These are phyloP conservation scores for Boletus rubroflammeus DNA, from an alignment of 768 basidiomycete species.

Conservation along the genomic window DNA sequence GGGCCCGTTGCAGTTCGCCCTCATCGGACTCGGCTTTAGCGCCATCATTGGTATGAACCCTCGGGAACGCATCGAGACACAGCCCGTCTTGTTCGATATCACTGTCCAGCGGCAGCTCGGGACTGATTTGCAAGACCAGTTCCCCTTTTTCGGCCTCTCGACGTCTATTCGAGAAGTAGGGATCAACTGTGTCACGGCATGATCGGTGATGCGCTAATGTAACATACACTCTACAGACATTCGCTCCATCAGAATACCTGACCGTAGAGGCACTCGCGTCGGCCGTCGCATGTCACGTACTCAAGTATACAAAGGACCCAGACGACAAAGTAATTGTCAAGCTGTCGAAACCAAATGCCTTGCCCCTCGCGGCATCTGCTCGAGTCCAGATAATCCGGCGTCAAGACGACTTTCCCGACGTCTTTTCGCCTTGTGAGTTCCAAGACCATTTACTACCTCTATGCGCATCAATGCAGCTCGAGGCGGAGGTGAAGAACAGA, in stretches of 20 bases:
- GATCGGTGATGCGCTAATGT: neutral
- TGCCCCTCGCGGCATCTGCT: constrained; percentile 63
- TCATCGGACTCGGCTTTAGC: constrained; percentile 44
- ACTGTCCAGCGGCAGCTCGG: constrained; percentile 23
- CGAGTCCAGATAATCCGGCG: constrained; percentile 58
- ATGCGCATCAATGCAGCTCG: neutral
- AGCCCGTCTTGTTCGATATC: constrained; percentile 55
- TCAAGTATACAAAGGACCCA: constrained; percentile 29
- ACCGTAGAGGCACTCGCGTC: constrained; percentile 74
- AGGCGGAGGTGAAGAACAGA: neutral
- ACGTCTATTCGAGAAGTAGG: constrained; percentile 32
- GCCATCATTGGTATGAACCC: constrained; percentile 67
- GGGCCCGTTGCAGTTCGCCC: constrained; percentile 20
- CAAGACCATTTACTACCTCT: neutral
- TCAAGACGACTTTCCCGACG: constrained; percentile 33
- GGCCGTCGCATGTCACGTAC: constrained; percentile 45
- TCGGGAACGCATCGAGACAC: constrained; percentile 61
- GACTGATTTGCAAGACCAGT: neutral
- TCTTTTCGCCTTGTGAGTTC: neutral
- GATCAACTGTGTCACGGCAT: neutral
- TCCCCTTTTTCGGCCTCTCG: constrained; percentile 22
- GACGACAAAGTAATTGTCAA: constrained; percentile 44
- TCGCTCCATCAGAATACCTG: constrained; percentile 46
- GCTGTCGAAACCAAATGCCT: constrained; percentile 69
- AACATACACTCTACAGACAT: constrained; percentile 35